A percentile compares a stretch with the other conserved stretches of the same genome.
Conservation (phyloP, 805 yeast species). For the Nakazawaea sp. region DNA sequence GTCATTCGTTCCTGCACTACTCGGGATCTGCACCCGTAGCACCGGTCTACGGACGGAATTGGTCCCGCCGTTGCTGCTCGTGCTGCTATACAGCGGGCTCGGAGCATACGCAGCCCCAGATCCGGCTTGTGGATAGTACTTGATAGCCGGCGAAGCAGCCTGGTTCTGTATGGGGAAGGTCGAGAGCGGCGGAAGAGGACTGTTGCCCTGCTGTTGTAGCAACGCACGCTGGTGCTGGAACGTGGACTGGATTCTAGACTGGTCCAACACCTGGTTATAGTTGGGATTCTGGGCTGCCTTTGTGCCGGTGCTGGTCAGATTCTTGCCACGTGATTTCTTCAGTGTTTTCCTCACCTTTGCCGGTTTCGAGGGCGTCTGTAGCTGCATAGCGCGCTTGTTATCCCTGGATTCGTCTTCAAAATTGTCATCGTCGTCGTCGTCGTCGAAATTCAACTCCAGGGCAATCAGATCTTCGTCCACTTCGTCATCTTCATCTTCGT, state of each 20-base stretch:
- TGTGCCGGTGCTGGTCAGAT: not conserved
- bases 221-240: slow-evolving; percentile 10
- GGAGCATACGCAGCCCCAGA: slow-evolving; percentile 9
- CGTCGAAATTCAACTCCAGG: not conserved
- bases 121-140: slow-evolving; percentile 4
- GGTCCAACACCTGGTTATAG: slow-evolving; percentile 1
- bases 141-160: slow-evolving; percentile 8
- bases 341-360: not conserved
- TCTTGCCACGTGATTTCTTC: not conserved
- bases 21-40: slow-evolving; percentile 60
- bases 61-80: slow-evolving; percentile 10
- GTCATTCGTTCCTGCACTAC: not conserved
- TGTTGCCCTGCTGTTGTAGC: slow-evolving; percentile 8
- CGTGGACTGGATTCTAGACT: slow-evolving; percentile 10
- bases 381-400: not conserved
- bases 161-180: slow-evolving; percentile 1
- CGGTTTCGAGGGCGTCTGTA: not conserved
- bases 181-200: slow-evolving; percentile 7
- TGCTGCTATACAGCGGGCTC: slow-evolving; percentile 15
- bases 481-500: slow-evolving; percentile 9
- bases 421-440: slow-evolving; percentile 5
- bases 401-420: not conserved
- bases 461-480: not conserved
- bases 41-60: slow-evolving; percentile 39
- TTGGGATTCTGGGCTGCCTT: not conserved